These are phyloP conservation scores for Larix sibirica DNA, from an alignment of 83 land plant genomes.

Conservation along the genomic window DNA sequence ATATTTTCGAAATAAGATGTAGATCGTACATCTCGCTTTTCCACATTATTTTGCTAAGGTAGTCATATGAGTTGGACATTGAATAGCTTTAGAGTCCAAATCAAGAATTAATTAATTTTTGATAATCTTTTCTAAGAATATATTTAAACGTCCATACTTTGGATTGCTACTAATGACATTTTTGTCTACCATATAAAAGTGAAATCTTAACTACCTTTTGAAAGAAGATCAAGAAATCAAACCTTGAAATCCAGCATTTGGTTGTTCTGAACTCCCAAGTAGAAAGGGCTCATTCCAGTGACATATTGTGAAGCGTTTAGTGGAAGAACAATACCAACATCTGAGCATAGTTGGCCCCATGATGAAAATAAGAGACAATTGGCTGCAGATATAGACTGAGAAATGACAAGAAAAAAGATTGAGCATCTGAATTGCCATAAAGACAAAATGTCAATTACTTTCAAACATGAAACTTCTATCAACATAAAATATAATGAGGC, in stretches of 20 bases:
- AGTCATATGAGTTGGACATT: not conserved
- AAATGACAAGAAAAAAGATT: slow-evolving; percentile 62
- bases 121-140: no score
- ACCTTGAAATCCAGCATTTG: slow-evolving; percentile 47
- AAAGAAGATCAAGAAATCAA: slow-evolving; percentile 20
- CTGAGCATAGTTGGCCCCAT: slow-evolving; percentile 75
- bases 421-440: slow-evolving; percentile 37
- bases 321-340: slow-evolving; percentile 65
- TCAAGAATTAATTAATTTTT: no score
- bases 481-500: no score
- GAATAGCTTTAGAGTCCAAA: no score
- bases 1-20: no score
- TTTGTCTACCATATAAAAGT: not conserved
- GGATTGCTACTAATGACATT: no score
- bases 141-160: no score
- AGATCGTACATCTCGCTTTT: no score
- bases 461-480: no score
- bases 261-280: slow-evolving; percentile 63
- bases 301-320: slow-evolving; percentile 68
- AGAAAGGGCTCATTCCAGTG: slow-evolving; percentile 70
- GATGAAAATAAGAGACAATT: slow-evolving; percentile 62
- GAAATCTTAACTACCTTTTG: slow-evolving; percentile 18
- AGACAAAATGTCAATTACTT: not conserved
- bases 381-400: slow-evolving; percentile 75
- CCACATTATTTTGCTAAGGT: not conserved